Conservation (phyloP, 2,329 filamentous ascomycete species). For the Penicillium sp. region DNA sequence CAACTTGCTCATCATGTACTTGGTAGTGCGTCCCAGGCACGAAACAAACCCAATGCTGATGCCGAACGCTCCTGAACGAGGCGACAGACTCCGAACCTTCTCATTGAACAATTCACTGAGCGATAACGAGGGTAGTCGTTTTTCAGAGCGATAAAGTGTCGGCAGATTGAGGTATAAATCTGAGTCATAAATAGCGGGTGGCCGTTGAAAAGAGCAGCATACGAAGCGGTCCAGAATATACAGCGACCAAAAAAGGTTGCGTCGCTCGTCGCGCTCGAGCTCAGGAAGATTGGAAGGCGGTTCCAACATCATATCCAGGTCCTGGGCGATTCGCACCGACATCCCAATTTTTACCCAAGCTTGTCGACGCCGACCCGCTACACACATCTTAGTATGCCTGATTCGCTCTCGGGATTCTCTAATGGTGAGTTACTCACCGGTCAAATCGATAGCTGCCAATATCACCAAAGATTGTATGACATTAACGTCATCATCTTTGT, state of each 20-base stretch:
- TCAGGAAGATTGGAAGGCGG: constrained; percentile 18
- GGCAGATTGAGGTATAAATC: constrained; percentile 36
- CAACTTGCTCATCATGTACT: constrained; percentile 19
- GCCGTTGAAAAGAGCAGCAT: constrained; percentile 37
- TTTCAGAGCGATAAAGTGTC: constrained; percentile 4
- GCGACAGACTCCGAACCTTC: not conserved
- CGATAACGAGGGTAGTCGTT: constrained; percentile 1
- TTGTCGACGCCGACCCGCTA: constrained; percentile 29
- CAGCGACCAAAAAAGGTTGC: constrained; percentile 41
- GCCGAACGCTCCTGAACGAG: constrained; percentile 15
- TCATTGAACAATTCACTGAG: constrained; percentile 11
- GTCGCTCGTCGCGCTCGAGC: constrained; percentile 34
- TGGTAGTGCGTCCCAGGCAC: constrained; percentile 17
- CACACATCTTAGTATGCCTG: not conserved
- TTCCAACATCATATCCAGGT: constrained; percentile 35
- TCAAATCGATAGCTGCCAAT: constrained; percentile 36
- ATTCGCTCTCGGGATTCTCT: not conserved
- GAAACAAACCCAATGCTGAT: constrained; percentile 19
- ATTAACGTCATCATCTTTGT: constrained; percentile 16
- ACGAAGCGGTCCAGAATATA: constrained; percentile 41
- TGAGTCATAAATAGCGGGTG: constrained; percentile 34
- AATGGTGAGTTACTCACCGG: constrained; percentile 5
- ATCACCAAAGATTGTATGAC: constrained; percentile 26
- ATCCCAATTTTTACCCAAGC: constrained; percentile 40
- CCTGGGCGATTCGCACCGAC: constrained; percentile 35